Base-by-base conservation (phyloP, 2,329 filamentous ascomycete genomes). In the Diatrype stigma region DNA sequence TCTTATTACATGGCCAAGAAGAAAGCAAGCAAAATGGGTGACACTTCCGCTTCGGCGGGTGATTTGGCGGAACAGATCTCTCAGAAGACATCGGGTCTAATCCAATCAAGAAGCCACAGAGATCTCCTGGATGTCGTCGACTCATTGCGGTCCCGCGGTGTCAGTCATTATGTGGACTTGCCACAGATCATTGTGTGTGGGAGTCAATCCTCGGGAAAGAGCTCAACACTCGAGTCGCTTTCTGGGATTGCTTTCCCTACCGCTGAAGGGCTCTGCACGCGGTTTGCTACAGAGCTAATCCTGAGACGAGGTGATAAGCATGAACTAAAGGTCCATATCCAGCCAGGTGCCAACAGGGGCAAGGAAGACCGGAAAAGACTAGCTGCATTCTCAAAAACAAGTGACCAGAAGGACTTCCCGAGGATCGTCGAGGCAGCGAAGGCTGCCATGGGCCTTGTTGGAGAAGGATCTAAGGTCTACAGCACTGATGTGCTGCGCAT, bases 261-360 rank as follows among this genome's bases (percentile, higher is more conserved):
- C 6, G 40, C 40, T 77, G 76, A 78, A 46, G 76, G 72, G 34
- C 59, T 83, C 0, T 85, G 81, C 63, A 85, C 82, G 0, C 72
- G 78, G 0, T 85, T 85, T 54, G 75, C 80, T 0, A 85, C 80
- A 0, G 79, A 85, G 61, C 66, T 85, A n/a, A 70, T 81, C 16
- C 69, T 85, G 2, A 74, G 80, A 3, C 73, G 75, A 2, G 48
- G 65, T 0, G 52, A 65, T 0, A 51, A 64, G 0, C 49, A 46
- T n/a, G 54, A 55, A 49, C 66, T 73, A 34, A 54, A 52, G 23
- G 55, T 62, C 2, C 55, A 55, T 16, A 64, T 64, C 19, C 55
- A 60, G 42, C 60, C 61, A 1, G 45, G 52, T 26, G 30, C 38
- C 2, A 48, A 32, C 40, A 52, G 60, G 28, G 51, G 28, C 22